Evolutionary conservation across 1,284 basidiomycete species (phyloP), one percentile per base, ranked within the genome.

Genomic region (Trichosporon sp.): DNA sequence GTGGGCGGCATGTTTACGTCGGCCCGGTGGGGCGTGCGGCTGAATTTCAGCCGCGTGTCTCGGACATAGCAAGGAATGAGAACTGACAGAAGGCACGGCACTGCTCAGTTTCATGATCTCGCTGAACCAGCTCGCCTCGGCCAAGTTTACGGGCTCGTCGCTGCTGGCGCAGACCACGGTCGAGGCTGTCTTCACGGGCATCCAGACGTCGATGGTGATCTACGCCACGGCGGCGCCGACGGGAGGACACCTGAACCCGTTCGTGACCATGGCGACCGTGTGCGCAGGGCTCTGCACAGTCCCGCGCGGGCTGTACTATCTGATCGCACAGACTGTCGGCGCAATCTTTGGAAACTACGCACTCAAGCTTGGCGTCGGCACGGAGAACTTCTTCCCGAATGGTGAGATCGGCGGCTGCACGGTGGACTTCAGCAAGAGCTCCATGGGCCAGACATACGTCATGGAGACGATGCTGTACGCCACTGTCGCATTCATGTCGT

Each of bases 231-330:
- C 19, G 1, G 26, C 65, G 14, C 35, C 65, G 10, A 48, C 16
- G 3, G 69, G 69, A 26, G 69, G 69, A 1, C 69, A 66, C 19
- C 32, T 70, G 21, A 70, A 70, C 65, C 69, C 69, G 21, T 70
- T 66, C 40, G 66, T 66, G 32, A 70, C 69, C 2, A 32, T 70
- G 48, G 37, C 40, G 19, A 66, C 69, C 10, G 59, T 66, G n/a
- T 35, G 12, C n/a, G 38, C 65, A 5, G 69, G 65, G 5, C 69
- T 70, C 7, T 66, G 54, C 37, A 70, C 69, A 4, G 32, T 70
- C 10, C 69, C 69, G 19, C 65, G 69, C 14, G 48, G 35, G 11
- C 12, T 70, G n/a, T 70, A 63, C 40, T 66, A 66, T 31, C 26
- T 66, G 7, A 12, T 61, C 5, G 65, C 26, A 10, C 65, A 70